Base-by-base conservation (phyloP, 2,329 filamentous ascomycete genomes). In the Ascochyta clinopodiicola region DNA sequence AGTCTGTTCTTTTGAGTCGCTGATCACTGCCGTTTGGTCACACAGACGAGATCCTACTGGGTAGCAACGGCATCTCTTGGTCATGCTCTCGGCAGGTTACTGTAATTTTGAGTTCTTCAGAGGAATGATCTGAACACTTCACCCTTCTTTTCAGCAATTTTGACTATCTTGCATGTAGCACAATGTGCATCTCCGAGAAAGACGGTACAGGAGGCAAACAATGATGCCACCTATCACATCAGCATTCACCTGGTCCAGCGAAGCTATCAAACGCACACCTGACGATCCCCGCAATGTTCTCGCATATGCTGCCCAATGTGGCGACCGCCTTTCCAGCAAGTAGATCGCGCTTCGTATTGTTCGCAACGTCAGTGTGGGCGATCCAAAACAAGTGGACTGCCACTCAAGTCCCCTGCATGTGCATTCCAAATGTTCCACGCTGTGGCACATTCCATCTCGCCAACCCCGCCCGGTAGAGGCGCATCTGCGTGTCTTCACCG, bases 371-470 rank as follows among this genome's bases (percentile, higher is more conserved):
- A 43, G 25, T 32, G 19, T 37, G 22, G 31, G 46, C 45, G 39
- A 10, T n/a, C 19, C 8, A 27, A 39, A 21, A 32, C 22, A 13
- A 19, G 27, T 37, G 21, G 42, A n/a, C 32, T 37, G 22, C 36
- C 40, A 55, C 45, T 19, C 31, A 36, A 35, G 29, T 29, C 40
- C 34, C 24, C 22, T 46, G 46, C 36, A 24, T 42, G 45, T 22
- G 32, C 12, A 21, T 13, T 46, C 9, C 27, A 37, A 27, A 51
- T 34, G 12, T 19, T 44, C 44, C 27, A 49, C 40, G 35, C 19
- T 39, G 37, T 51, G 25, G 50, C 43, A 43, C 32, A 35, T 42
- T 27, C 46, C 31, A n/a, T 37, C 7, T 46, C 51, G 51, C 40
- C 22, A 34, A 35, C 37, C 19, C 21, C 52, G 25, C 21, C 52